Base-by-base conservation (phyloP, 805 yeast species). In the Torulaspora quercuum region DNA sequence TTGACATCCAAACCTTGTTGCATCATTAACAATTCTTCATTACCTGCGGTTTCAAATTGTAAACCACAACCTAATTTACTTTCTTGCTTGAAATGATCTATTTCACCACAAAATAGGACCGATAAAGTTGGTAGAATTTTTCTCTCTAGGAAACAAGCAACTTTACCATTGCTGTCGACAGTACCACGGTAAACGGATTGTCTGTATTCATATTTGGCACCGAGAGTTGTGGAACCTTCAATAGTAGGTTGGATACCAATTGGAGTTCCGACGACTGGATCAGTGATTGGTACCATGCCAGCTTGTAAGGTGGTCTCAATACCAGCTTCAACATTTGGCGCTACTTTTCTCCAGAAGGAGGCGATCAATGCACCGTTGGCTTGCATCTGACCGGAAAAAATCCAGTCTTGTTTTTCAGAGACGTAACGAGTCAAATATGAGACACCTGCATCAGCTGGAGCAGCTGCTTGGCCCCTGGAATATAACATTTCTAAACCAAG, bases 201-300 rank as follows among this genome's bases (percentile, higher is more conserved):
- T 71, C 97, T 87, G 76, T 87, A 92, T 71, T 92, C 97, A 68
- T 90, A 90, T 70, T 90, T 92, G 55, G 95, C 95, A 68, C 97
- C 98, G 40, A 90, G 62, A 43, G 96, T 84, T 53, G 98, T 89
- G 55, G 76, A 75, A 59, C 95, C 97, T 60, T 90, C 96, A 42
- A 89, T 72, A 28, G 82, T 79, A 21, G 95, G 85, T 61, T 85
- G 87, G 53, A 80, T 76, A 43, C 90, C 89, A 47, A 84, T 78
- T 58, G 90, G 83, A 36, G 78, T 73, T 54, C 87, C 86, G 73
- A 80, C 72, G 64, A 84, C 71, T 32, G 82, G 78, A 62, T 81
- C 84, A 37, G 79, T 76, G 50, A 82, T 75, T 61, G 88, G 92
- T 49, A 70, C 71, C 70, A 83, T 71, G 46, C 80, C 72, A 26